A percentile compares a stretch with the other conserved stretches of the same genome.
Evolutionary conservation across 352 stramenopile genomes (phyloP).

Genomic region (Phytophthora cactorum): DNA sequence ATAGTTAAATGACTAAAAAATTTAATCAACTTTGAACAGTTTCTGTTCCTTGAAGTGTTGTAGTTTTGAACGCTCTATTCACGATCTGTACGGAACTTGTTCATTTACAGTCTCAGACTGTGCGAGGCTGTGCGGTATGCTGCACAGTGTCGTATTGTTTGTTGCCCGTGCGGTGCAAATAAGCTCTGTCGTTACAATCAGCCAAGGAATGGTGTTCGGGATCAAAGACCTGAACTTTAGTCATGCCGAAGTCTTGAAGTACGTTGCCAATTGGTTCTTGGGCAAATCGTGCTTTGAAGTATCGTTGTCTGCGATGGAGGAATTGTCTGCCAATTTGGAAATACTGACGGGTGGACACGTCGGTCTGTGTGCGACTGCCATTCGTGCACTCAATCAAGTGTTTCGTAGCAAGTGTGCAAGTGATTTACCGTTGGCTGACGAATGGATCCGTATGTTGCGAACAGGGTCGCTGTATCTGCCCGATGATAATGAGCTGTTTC

Average conservation of each 20-base stretch:
- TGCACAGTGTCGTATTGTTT: too few species aligned
- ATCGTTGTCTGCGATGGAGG: constrained; percentile 10
- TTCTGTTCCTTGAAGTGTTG: too few species aligned
- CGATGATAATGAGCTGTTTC: background rate
- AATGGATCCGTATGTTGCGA: background rate
- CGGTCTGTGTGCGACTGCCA: constrained; percentile 19
- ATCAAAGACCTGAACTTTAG: constrained; percentile 17
- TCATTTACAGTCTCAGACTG: too few species aligned
- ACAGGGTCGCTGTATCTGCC: background rate
- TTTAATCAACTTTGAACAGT: too few species aligned
- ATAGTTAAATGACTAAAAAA: too few species aligned
- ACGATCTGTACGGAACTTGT: too few species aligned
- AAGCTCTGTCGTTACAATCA: background rate
- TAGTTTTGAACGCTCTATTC: too few species aligned
- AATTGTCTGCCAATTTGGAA: constrained; percentile 19
- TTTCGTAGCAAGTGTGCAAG: background rate
- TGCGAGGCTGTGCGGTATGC: too few species aligned
- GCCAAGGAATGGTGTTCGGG: constrained; percentile 6
- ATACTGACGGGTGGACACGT: constrained; percentile 7
- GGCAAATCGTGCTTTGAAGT: constrained; percentile 12
- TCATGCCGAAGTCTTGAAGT: constrained; percentile 10
- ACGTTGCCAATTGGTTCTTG: constrained; percentile 15
- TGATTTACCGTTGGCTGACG: background rate
- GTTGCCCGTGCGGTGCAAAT: too few species aligned
- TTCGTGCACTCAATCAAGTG: background rate